A percentile compares a stretch with the other conserved stretches of the same genome.
These are phyloP conservation scores for Pleurotus djamor DNA, from an alignment of 768 basidiomycete genomes.

Conservation along the genomic window DNA sequence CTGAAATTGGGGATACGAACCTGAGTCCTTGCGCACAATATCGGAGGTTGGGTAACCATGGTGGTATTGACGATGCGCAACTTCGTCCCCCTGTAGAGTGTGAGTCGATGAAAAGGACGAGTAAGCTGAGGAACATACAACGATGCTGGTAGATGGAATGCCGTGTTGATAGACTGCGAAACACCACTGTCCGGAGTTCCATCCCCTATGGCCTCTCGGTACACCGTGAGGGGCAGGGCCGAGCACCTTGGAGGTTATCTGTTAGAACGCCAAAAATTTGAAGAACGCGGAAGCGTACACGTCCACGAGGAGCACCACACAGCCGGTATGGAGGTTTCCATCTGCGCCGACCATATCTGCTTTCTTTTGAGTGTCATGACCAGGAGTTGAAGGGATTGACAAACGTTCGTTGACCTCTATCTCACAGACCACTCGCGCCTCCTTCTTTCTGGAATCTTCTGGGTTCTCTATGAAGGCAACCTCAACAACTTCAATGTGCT, in stretches of 20 bases:
- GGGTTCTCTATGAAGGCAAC: conserved; percentile 33
- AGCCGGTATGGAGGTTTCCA: conserved; percentile 39
- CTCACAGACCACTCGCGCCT: conserved; percentile 38
- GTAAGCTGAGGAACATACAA: conserved; percentile 23
- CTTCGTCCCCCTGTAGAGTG: conserved; percentile 34
- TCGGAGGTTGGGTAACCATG: conserved; percentile 22
- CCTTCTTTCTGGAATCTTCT: conserved; percentile 30
- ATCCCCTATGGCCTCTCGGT: conserved; percentile 12
- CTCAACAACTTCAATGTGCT: conserved; percentile 21
- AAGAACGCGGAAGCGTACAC: conserved; percentile 24
- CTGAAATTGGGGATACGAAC: conserved; percentile 18
- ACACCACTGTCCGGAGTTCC: conserved; percentile 24
- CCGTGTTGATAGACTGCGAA: conserved; percentile 41
- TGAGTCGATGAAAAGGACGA: background rate
- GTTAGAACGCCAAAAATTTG: too few relatives aligned
- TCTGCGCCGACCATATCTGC: conserved; percentile 41
- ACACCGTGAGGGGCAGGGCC: conserved; percentile 31
- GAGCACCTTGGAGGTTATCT: conserved; percentile 31
- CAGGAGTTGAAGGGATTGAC: background rate
- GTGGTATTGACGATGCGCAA: conserved; percentile 40
- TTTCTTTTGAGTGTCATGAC: background rate
- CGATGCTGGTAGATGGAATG: conserved; percentile 40
- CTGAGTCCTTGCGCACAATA: conserved; percentile 33
- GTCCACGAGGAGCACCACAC: conserved; percentile 42
- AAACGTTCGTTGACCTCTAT: conserved; percentile 43